Evolutionary conservation across 257 asterid species (phyloP).

Genomic region (Solanum ossicruentum): DNA sequence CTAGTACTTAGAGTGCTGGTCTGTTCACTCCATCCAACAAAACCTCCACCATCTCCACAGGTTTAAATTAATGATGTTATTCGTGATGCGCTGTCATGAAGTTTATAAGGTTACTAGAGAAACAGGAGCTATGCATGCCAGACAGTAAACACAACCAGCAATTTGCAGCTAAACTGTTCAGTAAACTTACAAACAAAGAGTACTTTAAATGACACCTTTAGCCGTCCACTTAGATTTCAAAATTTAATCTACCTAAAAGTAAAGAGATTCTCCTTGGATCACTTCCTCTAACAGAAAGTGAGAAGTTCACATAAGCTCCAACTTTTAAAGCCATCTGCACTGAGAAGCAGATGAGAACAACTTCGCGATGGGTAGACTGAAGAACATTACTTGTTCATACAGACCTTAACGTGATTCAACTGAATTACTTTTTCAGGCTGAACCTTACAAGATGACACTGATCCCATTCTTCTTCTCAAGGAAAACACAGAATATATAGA

Average conservation of each 20-base stretch:
- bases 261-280: neutral
- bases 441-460: neutral
- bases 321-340: neutral
- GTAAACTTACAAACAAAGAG: neutral
- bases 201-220: neutral
- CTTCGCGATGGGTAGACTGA: neutral
- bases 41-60: neutral
- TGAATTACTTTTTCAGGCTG: neutral
- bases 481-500: neutral
- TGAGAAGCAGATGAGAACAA: neutral
- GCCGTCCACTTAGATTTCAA: neutral
- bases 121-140: neutral
- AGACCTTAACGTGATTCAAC: neutral
- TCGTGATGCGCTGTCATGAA: neutral
- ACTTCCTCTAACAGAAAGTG: neutral
- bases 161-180: neutral
- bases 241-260: neutral
- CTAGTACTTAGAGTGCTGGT: neutral
- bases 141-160: neutral
- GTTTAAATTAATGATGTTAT: neutral
- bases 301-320: neutral
- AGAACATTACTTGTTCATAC: neutral
- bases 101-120: neutral
- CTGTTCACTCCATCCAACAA: neutral
- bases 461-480: neutral